These are phyloP conservation scores for Plectosphaerella cucumerina DNA, from an alignment of 2,329 filamentous ascomycete species.

Conservation along the genomic window DNA sequence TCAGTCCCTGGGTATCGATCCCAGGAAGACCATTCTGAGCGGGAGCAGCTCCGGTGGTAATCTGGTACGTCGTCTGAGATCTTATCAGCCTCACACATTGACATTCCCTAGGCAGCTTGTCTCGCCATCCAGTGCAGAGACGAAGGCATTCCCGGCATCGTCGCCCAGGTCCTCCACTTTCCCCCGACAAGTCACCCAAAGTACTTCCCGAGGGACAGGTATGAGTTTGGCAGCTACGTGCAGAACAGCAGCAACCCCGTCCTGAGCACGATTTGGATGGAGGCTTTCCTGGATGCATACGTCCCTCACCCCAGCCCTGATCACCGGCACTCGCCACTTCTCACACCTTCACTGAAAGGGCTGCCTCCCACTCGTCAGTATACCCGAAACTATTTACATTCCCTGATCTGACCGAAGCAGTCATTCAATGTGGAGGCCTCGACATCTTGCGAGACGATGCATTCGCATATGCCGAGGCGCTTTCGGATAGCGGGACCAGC, in stretches of 20 bases:
- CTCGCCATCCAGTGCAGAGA: constrained; percentile 25
- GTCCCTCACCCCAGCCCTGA: constrained; percentile 20
- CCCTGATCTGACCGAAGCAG: constrained; percentile 11
- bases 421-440: constrained; percentile 27
- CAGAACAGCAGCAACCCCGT: constrained; percentile 27
- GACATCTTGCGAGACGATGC: constrained; percentile 33
- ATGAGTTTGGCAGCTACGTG: constrained; percentile 28
- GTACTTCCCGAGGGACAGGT: constrained; percentile 24
- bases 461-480: constrained; percentile 30
- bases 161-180: constrained; percentile 28
- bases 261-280: constrained; percentile 21
- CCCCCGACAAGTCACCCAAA: constrained; percentile 30
- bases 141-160: constrained; percentile 23
- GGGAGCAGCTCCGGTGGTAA: constrained; percentile 31
- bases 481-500: constrained; percentile 24
- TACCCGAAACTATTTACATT: not conserved
- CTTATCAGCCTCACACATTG: too few relatives aligned
- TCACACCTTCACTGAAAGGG: constrained; percentile 22
- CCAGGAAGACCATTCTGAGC: constrained; percentile 27
- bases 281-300: constrained; percentile 30
- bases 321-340: constrained; percentile 24
- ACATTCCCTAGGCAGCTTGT: constrained; percentile 17
- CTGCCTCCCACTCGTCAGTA: constrained; percentile 26
- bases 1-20: constrained; percentile 21
- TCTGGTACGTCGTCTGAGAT: constrained; percentile 18